phyloP scores from a whole-genome alignment of 805 yeast species.

The Candida ortonii region DNA sequence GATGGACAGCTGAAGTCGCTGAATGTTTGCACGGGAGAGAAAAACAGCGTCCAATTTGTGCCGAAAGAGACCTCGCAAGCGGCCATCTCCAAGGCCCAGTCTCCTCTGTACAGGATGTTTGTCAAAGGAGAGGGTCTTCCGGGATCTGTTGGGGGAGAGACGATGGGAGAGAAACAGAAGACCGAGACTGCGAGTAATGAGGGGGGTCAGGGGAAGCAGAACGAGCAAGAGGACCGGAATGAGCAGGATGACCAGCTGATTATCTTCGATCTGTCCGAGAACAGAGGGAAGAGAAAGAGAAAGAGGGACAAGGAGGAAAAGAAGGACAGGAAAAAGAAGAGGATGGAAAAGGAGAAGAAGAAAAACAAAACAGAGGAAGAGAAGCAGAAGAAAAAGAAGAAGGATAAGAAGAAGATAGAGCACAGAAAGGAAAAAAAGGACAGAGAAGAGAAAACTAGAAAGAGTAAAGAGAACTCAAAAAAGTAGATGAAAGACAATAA shows the following conservation, averaged over 20 bases:
- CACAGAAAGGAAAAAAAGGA: conserved; percentile 17
- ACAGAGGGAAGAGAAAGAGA: conserved; percentile 28
- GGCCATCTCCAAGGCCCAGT: conserved; percentile 47
- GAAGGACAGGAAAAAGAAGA: conserved; percentile 27
- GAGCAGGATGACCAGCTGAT: conserved; percentile 18
- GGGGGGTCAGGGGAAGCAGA: conserved; percentile 2
- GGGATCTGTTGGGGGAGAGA: conserved; percentile 57
- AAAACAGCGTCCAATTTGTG: conserved; percentile 12
- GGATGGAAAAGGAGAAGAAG: conserved; percentile 22
- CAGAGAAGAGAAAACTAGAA: conserved; percentile 23
- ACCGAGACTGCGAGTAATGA: conserved; percentile 10
- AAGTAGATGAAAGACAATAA: conserved; percentile 8
- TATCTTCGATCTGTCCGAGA: conserved; percentile 22
- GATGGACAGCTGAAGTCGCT: conserved; percentile 86
- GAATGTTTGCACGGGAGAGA: conserved; percentile 35
- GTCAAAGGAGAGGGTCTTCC: conserved; percentile 81
- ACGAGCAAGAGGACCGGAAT: conserved; percentile 12
- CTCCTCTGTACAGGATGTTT: conserved; percentile 83
- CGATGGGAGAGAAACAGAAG: conserved; percentile 2
- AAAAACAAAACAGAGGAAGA: conserved; percentile 23
- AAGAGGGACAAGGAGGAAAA: conserved; percentile 23
- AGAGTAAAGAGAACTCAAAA: conserved; percentile 20
- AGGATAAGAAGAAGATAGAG: conserved; percentile 23
- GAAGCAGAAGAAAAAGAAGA: conserved; percentile 25
- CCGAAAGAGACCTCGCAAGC: conserved; percentile 49